Evolutionary conservation across 2,329 filamentous ascomycete genomes (phyloP).

Genomic region (Phialocephala subalpina): DNA sequence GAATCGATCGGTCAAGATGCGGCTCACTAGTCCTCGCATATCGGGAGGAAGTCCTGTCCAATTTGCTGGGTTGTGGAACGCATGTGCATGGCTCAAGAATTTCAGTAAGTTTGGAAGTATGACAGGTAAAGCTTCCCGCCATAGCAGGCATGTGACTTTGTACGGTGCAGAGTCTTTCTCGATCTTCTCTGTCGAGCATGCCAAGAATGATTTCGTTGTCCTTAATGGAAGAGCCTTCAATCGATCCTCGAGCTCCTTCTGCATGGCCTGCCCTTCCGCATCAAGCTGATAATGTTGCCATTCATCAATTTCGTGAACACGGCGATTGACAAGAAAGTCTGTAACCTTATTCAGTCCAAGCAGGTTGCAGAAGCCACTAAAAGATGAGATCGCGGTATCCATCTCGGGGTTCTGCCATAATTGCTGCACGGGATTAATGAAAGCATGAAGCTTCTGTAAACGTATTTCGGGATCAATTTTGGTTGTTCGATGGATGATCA

Average conservation of each 20-base stretch:
- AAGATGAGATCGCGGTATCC: slow-evolving; percentile 73
- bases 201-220: slow-evolving; percentile 90
- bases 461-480: slow-evolving; percentile 76
- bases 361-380: slow-evolving; percentile 80
- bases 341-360: slow-evolving; percentile 84
- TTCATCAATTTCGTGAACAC: slow-evolving; percentile 79
- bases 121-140: slow-evolving; percentile 81
- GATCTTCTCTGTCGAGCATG: slow-evolving; percentile 89
- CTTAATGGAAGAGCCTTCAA: slow-evolving; percentile 82
- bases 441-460: slow-evolving; percentile 74
- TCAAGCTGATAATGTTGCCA: slow-evolving; percentile 85
- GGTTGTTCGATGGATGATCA: slow-evolving; percentile 89
- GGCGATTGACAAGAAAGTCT: slow-evolving; percentile 76
- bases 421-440: slow-evolving; percentile 82
- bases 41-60: slow-evolving; percentile 82
- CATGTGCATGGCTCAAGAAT: slow-evolving; percentile 88
- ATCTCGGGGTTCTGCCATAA: slow-evolving; percentile 81
- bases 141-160: slow-evolving; percentile 79
- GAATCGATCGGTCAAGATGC: slow-evolving; percentile 92
- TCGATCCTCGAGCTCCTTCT: slow-evolving; percentile 79
- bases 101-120: slow-evolving; percentile 89
- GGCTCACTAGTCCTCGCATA: slow-evolving; percentile 78
- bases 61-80: slow-evolving; percentile 85
- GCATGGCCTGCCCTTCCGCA: slow-evolving; percentile 78
- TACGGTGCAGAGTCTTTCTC: slow-evolving; percentile 78